A percentile compares a stretch with the other conserved stretches of the same genome.
phyloP scores from a whole-genome alignment of 1,139 yeast genomes.

The Arxiozyma slooffiae region DNA sequence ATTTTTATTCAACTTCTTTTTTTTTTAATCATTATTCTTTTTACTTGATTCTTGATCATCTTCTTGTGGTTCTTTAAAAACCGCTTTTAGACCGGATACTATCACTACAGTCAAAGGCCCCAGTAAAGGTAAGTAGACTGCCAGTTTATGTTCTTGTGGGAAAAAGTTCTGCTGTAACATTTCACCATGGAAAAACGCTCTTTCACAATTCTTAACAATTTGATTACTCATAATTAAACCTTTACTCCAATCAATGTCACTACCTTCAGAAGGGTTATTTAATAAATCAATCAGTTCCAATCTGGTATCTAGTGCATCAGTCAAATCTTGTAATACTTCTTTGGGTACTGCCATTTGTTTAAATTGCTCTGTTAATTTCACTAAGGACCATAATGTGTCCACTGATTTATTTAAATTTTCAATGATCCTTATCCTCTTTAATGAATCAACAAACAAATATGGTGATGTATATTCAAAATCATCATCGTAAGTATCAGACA shows the following conservation, averaged over 20 bases:
- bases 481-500: constrained; percentile 40
- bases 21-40: neutral
- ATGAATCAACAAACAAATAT: constrained; percentile 51
- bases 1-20: neutral
- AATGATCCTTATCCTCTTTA: constrained; percentile 45
- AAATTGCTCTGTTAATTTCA: constrained; percentile 56
- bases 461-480: constrained; percentile 40
- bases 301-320: constrained; percentile 29
- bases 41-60: neutral
- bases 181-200: constrained; percentile 83
- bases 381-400: constrained; percentile 59
- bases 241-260: constrained; percentile 30
- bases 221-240: constrained; percentile 48
- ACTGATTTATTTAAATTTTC: constrained; percentile 45
- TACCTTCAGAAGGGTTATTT: constrained; percentile 20
- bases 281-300: constrained; percentile 25
- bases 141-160: constrained; percentile 90
- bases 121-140: constrained; percentile 78
- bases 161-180: constrained; percentile 93
- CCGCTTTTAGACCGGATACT: constrained; percentile 43
- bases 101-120: constrained; percentile 80
- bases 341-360: constrained; percentile 74
- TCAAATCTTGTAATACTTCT: constrained; percentile 31
- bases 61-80: constrained; percentile 31
- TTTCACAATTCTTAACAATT: constrained; percentile 51